Evolutionary conservation across 2,329 filamentous ascomycete genomes (phyloP).

Genomic region (Penicillium frequentans): DNA sequence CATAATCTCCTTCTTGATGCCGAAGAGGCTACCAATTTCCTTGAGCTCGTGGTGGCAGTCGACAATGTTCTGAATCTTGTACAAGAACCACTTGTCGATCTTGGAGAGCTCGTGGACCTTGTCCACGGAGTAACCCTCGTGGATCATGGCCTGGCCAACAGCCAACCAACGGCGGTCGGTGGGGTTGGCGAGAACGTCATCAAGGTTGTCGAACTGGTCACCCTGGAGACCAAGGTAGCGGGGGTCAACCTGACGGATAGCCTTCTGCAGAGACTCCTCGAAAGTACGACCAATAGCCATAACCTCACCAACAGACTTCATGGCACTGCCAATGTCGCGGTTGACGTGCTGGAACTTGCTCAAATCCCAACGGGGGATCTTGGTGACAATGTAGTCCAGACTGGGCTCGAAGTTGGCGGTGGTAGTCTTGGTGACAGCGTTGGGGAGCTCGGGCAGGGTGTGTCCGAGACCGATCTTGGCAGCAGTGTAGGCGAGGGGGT

Average conservation of each 20-base stretch:
- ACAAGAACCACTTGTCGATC: slow-evolving; percentile 99
- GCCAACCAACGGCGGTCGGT: slow-evolving; percentile 97
- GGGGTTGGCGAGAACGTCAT: slow-evolving; percentile 85
- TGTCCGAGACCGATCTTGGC: slow-evolving; percentile 98
- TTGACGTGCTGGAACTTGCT: slow-evolving; percentile 99
- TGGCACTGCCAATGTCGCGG: slow-evolving; percentile 92
- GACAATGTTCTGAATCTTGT: slow-evolving; percentile 98
- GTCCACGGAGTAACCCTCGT: slow-evolving; percentile 93
- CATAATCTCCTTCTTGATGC: slow-evolving; percentile 83
- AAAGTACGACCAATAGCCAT: slow-evolving; percentile 99
- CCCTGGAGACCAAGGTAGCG: slow-evolving; percentile 91
- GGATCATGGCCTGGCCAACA: slow-evolving; percentile 95
- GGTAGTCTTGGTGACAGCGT: slow-evolving; percentile 97
- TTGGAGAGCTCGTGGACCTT: slow-evolving; percentile 90
- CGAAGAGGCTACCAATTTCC: slow-evolving; percentile 76
- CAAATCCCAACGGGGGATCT: slow-evolving; percentile 98
- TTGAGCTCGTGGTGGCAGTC: slow-evolving; percentile 85
- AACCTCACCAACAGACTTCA: slow-evolving; percentile 99
- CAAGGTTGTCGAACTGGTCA: slow-evolving; percentile 89
- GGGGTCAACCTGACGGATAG: slow-evolving; percentile 94
- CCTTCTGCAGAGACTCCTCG: slow-evolving; percentile 98
- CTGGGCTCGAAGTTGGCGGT: slow-evolving; percentile 98
- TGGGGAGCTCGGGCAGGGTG: slow-evolving; percentile 91
- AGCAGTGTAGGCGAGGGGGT: slow-evolving; percentile 94
- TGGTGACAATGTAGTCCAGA: slow-evolving; percentile 96